phyloP scores from a whole-genome alignment of 1,284 basidiomycete species.

The Tilletiaria anomala region DNA sequence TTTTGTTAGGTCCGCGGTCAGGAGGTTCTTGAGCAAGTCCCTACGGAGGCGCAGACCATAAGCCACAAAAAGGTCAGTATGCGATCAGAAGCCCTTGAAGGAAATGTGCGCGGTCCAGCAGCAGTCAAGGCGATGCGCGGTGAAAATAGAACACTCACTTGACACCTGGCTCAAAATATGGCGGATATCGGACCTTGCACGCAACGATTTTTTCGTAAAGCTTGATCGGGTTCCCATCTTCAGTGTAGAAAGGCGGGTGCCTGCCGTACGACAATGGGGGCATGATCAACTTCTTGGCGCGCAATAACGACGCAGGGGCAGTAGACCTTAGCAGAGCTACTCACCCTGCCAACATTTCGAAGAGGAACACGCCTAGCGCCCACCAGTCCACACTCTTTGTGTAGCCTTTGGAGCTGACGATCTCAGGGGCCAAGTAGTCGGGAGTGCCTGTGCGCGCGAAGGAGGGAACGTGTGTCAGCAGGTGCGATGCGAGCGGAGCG shows the following conservation, averaged over 20 bases:
- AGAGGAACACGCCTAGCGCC: conserved; percentile 75
- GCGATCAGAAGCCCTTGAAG: no score
- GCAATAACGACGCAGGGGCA: no score
- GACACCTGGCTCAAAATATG: conserved; percentile 64
- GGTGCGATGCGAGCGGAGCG: no score
- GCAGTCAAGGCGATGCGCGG: no score
- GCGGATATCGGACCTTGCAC: conserved; percentile 78
- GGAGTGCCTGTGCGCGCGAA: conserved; percentile 44
- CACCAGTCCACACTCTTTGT: conserved; percentile 99
- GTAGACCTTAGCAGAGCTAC: not conserved
- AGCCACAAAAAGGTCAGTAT: no score
- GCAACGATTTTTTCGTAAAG: conserved; percentile 88
- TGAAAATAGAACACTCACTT: no score
- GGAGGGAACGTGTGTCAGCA: not conserved
- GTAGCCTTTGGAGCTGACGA: conserved; percentile 74
- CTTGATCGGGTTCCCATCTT: conserved; percentile 52
- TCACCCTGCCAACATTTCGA: conserved; percentile 46
- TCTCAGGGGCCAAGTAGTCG: conserved; percentile 55
- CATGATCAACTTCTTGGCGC: not conserved
- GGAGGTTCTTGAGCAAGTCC: conserved; percentile 75
- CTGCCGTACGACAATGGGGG: conserved; percentile 2
- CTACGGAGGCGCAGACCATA: no score
- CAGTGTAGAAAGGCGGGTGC: conserved; percentile 39
- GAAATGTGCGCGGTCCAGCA: no score
- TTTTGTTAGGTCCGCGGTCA: conserved; percentile 77